Percentiles rank a stretch among this genome's conserved stretches.
Evolutionary conservation across 225 moss, liverwort and hornwort species (phyloP).

Genomic region (Straminergon stramineum): DNA sequence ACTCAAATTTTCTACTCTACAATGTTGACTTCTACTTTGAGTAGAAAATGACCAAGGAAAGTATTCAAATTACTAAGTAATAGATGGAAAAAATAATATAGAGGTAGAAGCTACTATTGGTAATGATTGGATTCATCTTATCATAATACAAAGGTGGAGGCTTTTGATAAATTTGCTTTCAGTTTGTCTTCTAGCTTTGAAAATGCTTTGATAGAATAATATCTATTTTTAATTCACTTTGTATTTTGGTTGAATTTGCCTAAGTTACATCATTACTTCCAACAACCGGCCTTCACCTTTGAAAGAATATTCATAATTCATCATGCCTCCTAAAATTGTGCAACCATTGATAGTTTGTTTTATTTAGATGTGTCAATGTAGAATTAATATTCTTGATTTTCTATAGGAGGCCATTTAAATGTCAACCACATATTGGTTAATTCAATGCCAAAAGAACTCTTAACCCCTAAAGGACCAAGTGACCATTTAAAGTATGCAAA

Average conservation of each 20-base stretch:
- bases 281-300: neutral
- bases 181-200: neutral
- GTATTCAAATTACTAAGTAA: neutral
- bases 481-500: neutral
- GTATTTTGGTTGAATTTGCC: neutral
- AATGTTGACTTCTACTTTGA: neutral
- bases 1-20: neutral
- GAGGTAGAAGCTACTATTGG: neutral
- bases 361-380: neutral
- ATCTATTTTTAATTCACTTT: neutral
- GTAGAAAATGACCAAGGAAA: neutral
- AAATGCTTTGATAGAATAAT: neutral
- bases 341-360: neutral
- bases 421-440: neutral
- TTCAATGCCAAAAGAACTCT: neutral
- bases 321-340: neutral
- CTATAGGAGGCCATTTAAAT: neutral
- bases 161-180: neutral
- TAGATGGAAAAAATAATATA: neutral
- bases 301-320: neutral
- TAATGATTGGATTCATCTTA: neutral
- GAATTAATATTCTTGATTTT: neutral
- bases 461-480: neutral
- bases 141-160: neutral
- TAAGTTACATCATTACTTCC: neutral